A percentile compares a stretch with the other conserved stretches of the same genome.
These are phyloP conservation scores for Podaxis sp. DNA, from an alignment of 768 basidiomycete species.

Conservation along the genomic window DNA sequence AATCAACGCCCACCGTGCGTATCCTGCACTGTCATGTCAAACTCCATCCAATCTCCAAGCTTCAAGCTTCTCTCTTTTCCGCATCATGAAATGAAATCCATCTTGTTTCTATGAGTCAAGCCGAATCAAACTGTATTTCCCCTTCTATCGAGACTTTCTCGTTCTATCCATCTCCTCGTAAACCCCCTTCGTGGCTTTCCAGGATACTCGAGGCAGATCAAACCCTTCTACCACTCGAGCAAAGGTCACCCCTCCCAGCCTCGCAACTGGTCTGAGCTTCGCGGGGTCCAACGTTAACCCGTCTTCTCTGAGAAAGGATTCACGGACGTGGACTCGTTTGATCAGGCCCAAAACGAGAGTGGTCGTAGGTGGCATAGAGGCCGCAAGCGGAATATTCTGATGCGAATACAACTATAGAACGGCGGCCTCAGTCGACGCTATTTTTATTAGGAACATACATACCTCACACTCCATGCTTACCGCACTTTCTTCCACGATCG, in stretches of 20 bases:
- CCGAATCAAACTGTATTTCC: not conserved
- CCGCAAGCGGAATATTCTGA: constrained; percentile 41
- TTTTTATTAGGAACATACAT: constrained; percentile 17
- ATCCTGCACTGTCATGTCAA: constrained; percentile 5
- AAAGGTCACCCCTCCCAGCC: constrained; percentile 55
- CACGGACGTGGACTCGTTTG: constrained; percentile 47
- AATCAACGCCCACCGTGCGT: constrained; percentile 2
- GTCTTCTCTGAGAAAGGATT: constrained; percentile 40
- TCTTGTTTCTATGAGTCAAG: not conserved
- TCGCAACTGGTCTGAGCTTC: constrained; percentile 44
- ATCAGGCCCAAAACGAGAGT: constrained; percentile 51
- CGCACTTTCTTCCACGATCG: constrained; percentile 53
- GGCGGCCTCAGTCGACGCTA: constrained; percentile 9
- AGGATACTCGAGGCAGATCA: constrained; percentile 37
- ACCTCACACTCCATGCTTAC: constrained; percentile 62
- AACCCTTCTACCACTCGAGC: constrained; percentile 42
- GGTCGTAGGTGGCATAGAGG: constrained; percentile 31
- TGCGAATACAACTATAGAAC: constrained; percentile 40
- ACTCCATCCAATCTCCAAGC: not conserved
- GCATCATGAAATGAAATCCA: not conserved
- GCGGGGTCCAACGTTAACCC: constrained; percentile 38
- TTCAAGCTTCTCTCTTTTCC: not conserved
- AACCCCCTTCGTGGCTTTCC: constrained; percentile 25
- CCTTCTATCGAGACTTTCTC: not conserved
- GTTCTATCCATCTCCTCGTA: constrained; percentile 21